These are phyloP conservation scores for Closterium sp. DNA, from an alignment of 139 green algal genomes.

Conservation along the genomic window DNA sequence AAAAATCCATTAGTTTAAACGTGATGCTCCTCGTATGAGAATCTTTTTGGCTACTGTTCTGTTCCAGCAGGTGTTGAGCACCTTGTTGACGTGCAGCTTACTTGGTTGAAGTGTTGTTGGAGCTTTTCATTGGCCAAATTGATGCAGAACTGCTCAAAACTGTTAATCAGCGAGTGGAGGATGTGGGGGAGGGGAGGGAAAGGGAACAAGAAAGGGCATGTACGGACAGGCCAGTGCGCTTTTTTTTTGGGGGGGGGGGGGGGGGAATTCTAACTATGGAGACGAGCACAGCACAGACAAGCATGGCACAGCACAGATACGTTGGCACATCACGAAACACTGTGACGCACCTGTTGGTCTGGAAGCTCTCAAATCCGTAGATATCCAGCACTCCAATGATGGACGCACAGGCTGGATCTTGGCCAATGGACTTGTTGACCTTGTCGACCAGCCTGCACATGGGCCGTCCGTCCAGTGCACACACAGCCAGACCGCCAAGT, in stretches of 20 bases:
- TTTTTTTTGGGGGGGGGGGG: too few relatives aligned
- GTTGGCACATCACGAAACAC: background rate
- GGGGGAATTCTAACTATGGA: too few relatives aligned
- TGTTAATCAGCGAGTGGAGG: constrained; percentile 11
- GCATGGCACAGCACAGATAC: background rate
- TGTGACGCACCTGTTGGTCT: constrained; percentile 45
- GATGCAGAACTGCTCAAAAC: constrained; percentile 63
- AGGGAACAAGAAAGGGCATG: background rate
- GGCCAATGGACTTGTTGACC: constrained; percentile 72
- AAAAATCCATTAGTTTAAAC: background rate
- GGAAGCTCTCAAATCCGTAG: constrained; percentile 57
- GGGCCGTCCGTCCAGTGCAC: background rate
- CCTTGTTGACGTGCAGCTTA: background rate
- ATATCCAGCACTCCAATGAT: constrained; percentile 55
- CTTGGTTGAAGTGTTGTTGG: constrained; percentile 53
- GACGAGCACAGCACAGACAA: too few relatives aligned
- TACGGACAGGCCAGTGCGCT: background rate
- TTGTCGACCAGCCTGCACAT: constrained; percentile 51
- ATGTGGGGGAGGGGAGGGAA: background rate
- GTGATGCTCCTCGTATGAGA: background rate
- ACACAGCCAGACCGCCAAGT: background rate
- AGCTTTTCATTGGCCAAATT: constrained; percentile 55
- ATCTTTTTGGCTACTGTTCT: background rate
- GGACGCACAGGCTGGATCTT: constrained; percentile 40
- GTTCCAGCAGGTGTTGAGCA: background rate